A percentile compares a stretch with the other conserved stretches of the same genome.
Conservation (phyloP, 129 eudicot species). For the Centella asiatica region DNA sequence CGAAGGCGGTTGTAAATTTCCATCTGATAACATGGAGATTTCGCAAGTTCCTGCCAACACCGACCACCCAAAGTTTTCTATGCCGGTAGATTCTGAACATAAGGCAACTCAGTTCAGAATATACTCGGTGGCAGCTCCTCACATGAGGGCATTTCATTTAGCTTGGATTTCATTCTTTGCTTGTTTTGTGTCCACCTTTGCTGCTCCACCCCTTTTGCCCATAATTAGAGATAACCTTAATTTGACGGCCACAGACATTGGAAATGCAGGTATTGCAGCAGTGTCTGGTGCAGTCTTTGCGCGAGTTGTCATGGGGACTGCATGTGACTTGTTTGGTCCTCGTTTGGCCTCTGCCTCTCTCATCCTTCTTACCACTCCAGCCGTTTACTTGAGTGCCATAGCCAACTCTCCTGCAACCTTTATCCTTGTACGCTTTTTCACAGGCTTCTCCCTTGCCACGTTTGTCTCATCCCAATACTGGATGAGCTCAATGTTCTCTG, state of each 20-base stretch:
- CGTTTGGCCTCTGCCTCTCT: conserved; percentile 25
- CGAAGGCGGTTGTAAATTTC: too few relatives aligned
- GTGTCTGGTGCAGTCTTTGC: conserved; percentile 29
- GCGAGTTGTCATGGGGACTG: conserved; percentile 26
- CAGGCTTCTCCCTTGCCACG: conserved; percentile 14
- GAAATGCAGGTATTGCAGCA: conserved; percentile 31
- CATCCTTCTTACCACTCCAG: conserved; percentile 27
- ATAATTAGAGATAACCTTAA: conserved; percentile 27
- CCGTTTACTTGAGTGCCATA: conserved; percentile 17
- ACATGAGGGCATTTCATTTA: conserved; percentile 29
- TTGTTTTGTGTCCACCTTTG: conserved; percentile 28
- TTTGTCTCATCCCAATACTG: conserved; percentile 17
- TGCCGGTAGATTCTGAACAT: conserved; percentile 26
- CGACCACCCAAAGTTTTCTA: conserved; percentile 6
- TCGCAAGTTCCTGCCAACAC: background rate
- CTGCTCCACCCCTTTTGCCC: conserved; percentile 33
- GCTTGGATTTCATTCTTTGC: conserved; percentile 31
- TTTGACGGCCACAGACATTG: conserved; percentile 25
- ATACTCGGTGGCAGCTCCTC: conserved; percentile 20
- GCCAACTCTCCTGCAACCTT: conserved; percentile 16
- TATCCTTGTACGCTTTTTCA: conserved; percentile 18
- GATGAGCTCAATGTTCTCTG: conserved; percentile 25
- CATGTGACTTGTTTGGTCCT: conserved; percentile 31
- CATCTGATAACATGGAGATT: background rate
- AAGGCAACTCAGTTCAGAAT: conserved; percentile 22